phyloP scores from a whole-genome alignment of 164 flowering plant species.

The Santalum album region DNA sequence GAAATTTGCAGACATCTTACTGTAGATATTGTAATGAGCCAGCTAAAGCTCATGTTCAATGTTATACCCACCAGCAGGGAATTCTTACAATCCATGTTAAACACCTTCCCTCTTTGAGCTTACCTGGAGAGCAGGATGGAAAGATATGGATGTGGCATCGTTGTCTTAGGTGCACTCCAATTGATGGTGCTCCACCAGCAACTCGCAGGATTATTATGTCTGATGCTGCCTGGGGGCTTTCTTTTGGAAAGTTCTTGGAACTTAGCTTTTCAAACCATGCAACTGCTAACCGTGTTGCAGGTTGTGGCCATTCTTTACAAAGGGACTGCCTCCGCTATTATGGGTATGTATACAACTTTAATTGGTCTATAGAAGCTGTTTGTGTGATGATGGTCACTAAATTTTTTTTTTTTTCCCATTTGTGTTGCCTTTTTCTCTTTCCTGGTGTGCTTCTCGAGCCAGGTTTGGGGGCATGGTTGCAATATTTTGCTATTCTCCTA shows the following conservation, averaged over 20 bases:
- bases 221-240: slow-evolving; percentile 98
- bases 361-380: not conserved
- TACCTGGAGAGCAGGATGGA: slow-evolving; percentile 85
- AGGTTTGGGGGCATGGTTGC: slow-evolving; percentile 91
- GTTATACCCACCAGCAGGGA: slow-evolving; percentile 86
- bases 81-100: slow-evolving; percentile 74
- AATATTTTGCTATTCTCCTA: slow-evolving; percentile 79
- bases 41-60: slow-evolving; percentile 71
- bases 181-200: slow-evolving; percentile 86
- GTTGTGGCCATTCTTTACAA: slow-evolving; percentile 93
- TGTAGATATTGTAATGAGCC: slow-evolving; percentile 68
- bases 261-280: slow-evolving; percentile 95
- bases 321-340: slow-evolving; percentile 93
- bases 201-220: slow-evolving; percentile 85
- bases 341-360: slow-evolving; percentile 55
- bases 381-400: too few species aligned
- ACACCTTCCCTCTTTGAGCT: slow-evolving; percentile 45
- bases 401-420: too few species aligned
- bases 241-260: slow-evolving; percentile 93
- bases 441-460: too few species aligned
- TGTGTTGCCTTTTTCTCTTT: not conserved
- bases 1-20: slow-evolving; percentile 36
- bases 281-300: slow-evolving; percentile 87
- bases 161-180: slow-evolving; percentile 67
- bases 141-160: slow-evolving; percentile 99